A percentile compares a stretch with the other conserved stretches of the same genome.
phyloP scores from a whole-genome alignment of 306 rosid genomes.

The Castanospermum australe region DNA sequence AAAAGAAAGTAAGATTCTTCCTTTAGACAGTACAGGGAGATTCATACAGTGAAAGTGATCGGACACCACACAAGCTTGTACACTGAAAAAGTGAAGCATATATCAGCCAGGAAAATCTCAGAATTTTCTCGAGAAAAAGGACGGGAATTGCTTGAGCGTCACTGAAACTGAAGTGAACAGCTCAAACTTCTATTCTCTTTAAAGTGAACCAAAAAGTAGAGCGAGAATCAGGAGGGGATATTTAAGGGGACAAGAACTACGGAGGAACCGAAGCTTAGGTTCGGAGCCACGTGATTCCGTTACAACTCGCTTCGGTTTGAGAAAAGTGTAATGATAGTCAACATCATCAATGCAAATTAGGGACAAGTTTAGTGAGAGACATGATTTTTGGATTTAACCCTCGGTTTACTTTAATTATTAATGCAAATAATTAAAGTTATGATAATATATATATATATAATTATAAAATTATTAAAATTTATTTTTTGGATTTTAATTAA shows the following conservation, averaged over 20 bases:
- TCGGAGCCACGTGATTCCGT: too few relatives aligned
- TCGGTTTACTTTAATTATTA: too few relatives aligned
- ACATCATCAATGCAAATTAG: too few relatives aligned
- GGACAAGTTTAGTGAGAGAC: too few relatives aligned
- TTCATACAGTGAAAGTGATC: conserved; percentile 18
- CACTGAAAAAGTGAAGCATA: neutral
- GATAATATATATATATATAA: too few relatives aligned
- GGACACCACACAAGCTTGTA: neutral
- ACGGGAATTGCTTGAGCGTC: conserved; percentile 23
- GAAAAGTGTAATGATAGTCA: too few relatives aligned
- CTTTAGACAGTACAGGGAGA: neutral
- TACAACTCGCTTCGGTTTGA: too few relatives aligned
- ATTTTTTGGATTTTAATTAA: too few relatives aligned
- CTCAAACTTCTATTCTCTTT: neutral
- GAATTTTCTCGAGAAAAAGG: conserved; percentile 5
- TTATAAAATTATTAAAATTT: too few relatives aligned
- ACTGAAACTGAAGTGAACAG: conserved; percentile 45
- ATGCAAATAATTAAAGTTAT: too few relatives aligned
- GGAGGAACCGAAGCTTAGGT: conserved; percentile 21
- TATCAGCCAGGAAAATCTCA: conserved; percentile 14
- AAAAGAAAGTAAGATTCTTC: neutral
- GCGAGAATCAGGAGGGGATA: neutral
- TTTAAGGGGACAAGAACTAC: neutral
- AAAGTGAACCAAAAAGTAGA: conserved; percentile 11
- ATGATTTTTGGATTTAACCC: too few relatives aligned